A percentile compares a stretch with the other conserved stretches of the same genome.
These are phyloP conservation scores for Cynanchum wilfordii DNA, from an alignment of 257 asterid genomes.

Conservation along the genomic window DNA sequence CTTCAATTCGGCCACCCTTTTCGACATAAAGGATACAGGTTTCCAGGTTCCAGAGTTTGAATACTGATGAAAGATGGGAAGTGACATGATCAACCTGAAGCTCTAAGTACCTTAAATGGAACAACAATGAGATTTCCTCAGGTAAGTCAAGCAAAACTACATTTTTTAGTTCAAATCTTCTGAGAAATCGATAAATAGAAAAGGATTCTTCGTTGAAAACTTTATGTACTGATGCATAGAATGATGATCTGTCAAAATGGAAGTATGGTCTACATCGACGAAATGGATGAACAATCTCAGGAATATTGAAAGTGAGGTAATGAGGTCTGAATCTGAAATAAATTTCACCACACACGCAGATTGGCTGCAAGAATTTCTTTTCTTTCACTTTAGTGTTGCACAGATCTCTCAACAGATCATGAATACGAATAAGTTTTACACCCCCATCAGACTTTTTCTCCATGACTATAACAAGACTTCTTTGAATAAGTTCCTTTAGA, in stretches of 20 bases:
- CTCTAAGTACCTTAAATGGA: neutral
- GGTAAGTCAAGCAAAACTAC: neutral
- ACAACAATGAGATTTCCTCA: neutral
- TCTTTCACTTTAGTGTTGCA: neutral
- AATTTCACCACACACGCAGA: neutral
- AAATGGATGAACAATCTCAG: neutral
- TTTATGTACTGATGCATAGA: neutral
- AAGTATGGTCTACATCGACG: neutral
- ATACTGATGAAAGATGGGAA: neutral
- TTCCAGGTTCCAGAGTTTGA: constrained; percentile 12
- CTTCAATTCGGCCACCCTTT: neutral
- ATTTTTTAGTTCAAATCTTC: neutral
- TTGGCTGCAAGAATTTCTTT: constrained; percentile 1
- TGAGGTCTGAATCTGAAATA: no score
- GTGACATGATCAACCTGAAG: neutral
- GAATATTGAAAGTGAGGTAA: no score
- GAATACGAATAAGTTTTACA: neutral
- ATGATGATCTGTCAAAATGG: neutral
- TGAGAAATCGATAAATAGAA: neutral
- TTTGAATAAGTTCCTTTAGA: neutral
- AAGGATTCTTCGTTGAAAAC: neutral
- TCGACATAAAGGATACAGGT: constrained; percentile 2
- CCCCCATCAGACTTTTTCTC: neutral
- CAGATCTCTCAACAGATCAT: constrained; percentile 7
- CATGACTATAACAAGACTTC: neutral